phyloP scores from a whole-genome alignment of 164 flowering plant genomes.

The Stephania yunnanensis region DNA sequence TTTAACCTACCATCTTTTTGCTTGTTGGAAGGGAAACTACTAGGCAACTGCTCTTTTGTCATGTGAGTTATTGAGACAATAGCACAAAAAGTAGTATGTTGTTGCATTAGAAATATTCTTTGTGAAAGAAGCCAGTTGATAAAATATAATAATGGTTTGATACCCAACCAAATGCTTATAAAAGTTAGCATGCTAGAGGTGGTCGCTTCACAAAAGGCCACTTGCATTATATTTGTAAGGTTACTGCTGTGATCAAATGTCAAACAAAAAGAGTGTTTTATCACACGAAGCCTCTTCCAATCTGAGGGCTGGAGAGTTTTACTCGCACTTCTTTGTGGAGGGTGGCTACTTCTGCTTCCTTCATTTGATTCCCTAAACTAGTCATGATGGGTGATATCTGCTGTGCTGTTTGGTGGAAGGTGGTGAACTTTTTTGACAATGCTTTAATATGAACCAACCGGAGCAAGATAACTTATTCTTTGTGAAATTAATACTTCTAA shows the following conservation, averaged over 20 bases:
- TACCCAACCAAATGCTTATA: neutral
- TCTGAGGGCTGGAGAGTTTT: too few relatives aligned
- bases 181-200: neutral
- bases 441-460: neutral
- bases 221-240: neutral
- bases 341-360: too few relatives aligned
- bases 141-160: neutral
- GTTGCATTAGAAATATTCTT: neutral
- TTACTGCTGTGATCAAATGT: too few relatives aligned
- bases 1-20: slow-evolving; percentile 66
- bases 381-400: neutral
- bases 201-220: neutral
- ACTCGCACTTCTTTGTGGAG: too few relatives aligned
- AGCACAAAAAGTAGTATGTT: neutral
- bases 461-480: too few relatives aligned
- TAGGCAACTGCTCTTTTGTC: slow-evolving; percentile 74
- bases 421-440: neutral
- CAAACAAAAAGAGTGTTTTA: too few relatives aligned
- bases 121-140: neutral
- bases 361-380: neutral
- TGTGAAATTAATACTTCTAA: too few relatives aligned
- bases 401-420: neutral
- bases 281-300: too few relatives aligned
- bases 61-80: neutral
- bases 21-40: slow-evolving; percentile 73